Evolutionary conservation across 108 stramenopile genomes (phyloP).

Genomic region (Bacterosira constricta): DNA sequence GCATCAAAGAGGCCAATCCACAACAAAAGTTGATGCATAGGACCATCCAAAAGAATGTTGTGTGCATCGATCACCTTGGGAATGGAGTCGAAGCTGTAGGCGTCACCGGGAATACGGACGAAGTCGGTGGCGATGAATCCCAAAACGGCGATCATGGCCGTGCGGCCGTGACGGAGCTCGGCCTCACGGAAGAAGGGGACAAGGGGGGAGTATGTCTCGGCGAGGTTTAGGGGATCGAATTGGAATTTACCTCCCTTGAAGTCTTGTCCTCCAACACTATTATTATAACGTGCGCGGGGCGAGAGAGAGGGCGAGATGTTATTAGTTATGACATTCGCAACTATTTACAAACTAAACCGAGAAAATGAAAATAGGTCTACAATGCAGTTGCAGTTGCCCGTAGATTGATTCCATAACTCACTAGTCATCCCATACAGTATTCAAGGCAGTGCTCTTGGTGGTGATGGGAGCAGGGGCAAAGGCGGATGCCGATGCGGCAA

Average conservation of each 20-base stretch:
- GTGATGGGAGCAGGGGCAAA: slow-evolving; percentile 54
- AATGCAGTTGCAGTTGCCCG: too few relatives aligned
- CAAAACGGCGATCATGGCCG: slow-evolving; percentile 88
- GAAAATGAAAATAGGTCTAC: too few relatives aligned
- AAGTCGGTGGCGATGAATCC: slow-evolving; percentile 88
- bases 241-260: slow-evolving; percentile 62
- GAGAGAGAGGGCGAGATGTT: too few relatives aligned
- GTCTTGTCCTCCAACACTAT: slow-evolving; percentile 45
- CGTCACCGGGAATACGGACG: slow-evolving; percentile 86
- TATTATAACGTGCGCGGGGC: not conserved
- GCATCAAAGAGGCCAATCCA: slow-evolving; percentile 78
- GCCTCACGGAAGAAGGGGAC: slow-evolving; percentile 87
- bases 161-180: slow-evolving; percentile 86
- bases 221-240: slow-evolving; percentile 70
- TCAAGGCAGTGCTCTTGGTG: slow-evolving; percentile 42
- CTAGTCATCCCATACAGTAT: slow-evolving; percentile 52
- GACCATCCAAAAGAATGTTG: slow-evolving; percentile 65
- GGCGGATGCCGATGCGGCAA: slow-evolving; percentile 65
- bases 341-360: too few relatives aligned
- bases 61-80: slow-evolving; percentile 84
- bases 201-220: slow-evolving; percentile 63
- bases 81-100: slow-evolving; percentile 77
- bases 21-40: slow-evolving; percentile 78
- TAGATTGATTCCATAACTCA: slow-evolving; percentile 24
- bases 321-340: too few relatives aligned